Evolutionary conservation across 192 early-diverging fungal genomes (phyloP).

Genomic region (Phycomyces blakesleeanus): DNA sequence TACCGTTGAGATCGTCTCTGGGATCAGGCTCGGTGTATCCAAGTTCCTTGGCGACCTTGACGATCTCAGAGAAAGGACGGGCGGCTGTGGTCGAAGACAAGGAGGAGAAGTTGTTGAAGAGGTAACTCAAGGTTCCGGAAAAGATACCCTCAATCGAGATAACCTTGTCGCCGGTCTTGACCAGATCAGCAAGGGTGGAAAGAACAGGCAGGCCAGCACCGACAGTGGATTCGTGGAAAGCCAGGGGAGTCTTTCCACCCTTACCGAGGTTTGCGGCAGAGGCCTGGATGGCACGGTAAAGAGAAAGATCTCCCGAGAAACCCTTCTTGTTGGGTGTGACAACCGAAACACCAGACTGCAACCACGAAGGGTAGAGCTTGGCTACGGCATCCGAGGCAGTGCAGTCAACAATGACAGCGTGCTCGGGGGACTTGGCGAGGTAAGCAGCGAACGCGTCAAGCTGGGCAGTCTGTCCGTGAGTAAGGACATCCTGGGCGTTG

Average conservation of each 20-base stretch:
- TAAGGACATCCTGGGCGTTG: slow-evolving; percentile 46
- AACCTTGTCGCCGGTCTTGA: slow-evolving; percentile 92
- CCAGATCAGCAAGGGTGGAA: slow-evolving; percentile 83
- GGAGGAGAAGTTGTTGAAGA: slow-evolving; percentile 96
- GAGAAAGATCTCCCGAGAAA: slow-evolving; percentile 69
- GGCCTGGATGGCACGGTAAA: slow-evolving; percentile 74
- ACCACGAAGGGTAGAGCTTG: slow-evolving; percentile 77
- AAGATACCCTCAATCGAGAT: slow-evolving; percentile 95
- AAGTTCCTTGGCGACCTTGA: slow-evolving; percentile 82
- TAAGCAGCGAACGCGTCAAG: slow-evolving; percentile 54
- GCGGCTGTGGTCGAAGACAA: slow-evolving; percentile 40
- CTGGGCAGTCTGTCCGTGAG: slow-evolving; percentile 36
- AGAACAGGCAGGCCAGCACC: slow-evolving; percentile 96
- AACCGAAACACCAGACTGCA: slow-evolving; percentile 73
- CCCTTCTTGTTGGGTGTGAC: slow-evolving; percentile 99
- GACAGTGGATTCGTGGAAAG: slow-evolving; percentile 94
- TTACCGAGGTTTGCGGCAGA: slow-evolving; percentile 34
- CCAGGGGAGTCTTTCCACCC: slow-evolving; percentile 51
- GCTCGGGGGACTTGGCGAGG: slow-evolving; percentile 45
- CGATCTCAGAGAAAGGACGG: slow-evolving; percentile 83
- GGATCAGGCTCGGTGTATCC: slow-evolving; percentile 99
- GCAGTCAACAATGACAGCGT: slow-evolving; percentile 84
- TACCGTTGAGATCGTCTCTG: slow-evolving; percentile 96
- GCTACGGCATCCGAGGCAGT: slow-evolving; percentile 83
- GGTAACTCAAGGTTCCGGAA: slow-evolving; percentile 94